Evolutionary conservation across 1,139 yeast genomes (phyloP), one percentile per base, ranked within the genome.

Genomic region (Yamadazyma siamensis): DNA sequence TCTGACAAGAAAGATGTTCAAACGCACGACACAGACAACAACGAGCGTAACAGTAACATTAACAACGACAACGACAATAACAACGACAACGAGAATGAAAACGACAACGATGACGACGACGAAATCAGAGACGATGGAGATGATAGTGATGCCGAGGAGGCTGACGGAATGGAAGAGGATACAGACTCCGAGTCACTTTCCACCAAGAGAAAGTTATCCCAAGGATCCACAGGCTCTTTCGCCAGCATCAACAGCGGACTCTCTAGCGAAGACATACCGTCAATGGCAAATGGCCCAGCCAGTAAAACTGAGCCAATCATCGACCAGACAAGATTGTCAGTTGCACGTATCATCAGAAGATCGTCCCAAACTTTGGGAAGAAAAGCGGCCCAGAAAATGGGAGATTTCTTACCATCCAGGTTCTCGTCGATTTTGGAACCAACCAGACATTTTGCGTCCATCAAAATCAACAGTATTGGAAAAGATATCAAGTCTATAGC

Each of bases 391-490:
- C 94, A 82, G 46, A 83, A 82, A 32, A 80, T 88, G 75, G 96
- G 96, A 0, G 87, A 86, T 18, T 84, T 81, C 43, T 65, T 89
- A 26, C 96, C 96, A 0, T 78, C 84, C 10, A 75, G 87, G 31
- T 83, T 89, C 33, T 77, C 94, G 1, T 87, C 95, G 2, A 81
- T 89, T 37, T 65, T 91, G 47, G 96, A 89, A 52, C 95, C 96
- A 6, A 82, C 87, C 12, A 71, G 98, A 34, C 96, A 89, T 51
- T 91, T 91, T 70, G 97, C 98, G 0, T 87, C 88, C 15, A 67
- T 91, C 46, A 89, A 88, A 53, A 77, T 91, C 15, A 94, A 91
- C 8, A 69, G 80, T 3, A 61, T 72, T 12, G 61, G 62, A n/a
- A 69, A 68, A 35, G 84, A 79, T 34, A 73, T 75, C n/a, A 75